Base-by-base conservation (phyloP, 1,139 yeast genomes). In the Yamadazyma trypodendri region DNA sequence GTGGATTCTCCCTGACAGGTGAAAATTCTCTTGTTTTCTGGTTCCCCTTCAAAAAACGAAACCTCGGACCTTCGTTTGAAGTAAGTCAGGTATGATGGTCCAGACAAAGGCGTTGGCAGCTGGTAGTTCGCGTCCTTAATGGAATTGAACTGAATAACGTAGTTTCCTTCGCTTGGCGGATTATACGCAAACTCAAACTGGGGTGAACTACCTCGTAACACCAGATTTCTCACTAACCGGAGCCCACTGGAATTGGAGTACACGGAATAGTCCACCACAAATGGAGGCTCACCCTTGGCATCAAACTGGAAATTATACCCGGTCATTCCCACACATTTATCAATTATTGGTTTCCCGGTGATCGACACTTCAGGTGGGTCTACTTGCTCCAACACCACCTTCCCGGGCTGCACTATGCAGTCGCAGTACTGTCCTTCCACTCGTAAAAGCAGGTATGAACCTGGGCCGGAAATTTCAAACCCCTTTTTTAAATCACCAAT, bases 261-360 rank as follows among this genome's bases (percentile, higher is more conserved):
- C 6, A 84, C 80, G 31, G 75, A 72, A 44, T 82, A 81, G 30
- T 71, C 72, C 12, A 89, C 71, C 33, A 72, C 72, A 61, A 84
- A 92, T 3, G 97, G 97, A 1, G 96, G 84, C 20, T 80, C 75
- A 12, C 98, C 98, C 5, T 75, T 63, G 36, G 86, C 72, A 33
- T 78, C 82, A 46, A 90, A 89, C 33, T 76, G 75, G 41, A 88
- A 79, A 17, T 67, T 65, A 49, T 72, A 77, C 0, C 97, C 98
- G 8, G 88, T 81, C 37, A 90, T 87, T 1, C 98, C 98, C 24
- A 94, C 85, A 64, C 99, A 92, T 41, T 84, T 79, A 53, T 92
- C 97, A 25, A 79, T 68, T 2, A 90, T 78, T 2, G 89, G 81
- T 3, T 68, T 65, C 1, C 86, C 76, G 4, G 55, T 46, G 5